A percentile compares a stretch with the other conserved stretches of the same genome.
Evolutionary conservation across 1,284 basidiomycete genomes (phyloP).

Genomic region (Meira miltonrushii): DNA sequence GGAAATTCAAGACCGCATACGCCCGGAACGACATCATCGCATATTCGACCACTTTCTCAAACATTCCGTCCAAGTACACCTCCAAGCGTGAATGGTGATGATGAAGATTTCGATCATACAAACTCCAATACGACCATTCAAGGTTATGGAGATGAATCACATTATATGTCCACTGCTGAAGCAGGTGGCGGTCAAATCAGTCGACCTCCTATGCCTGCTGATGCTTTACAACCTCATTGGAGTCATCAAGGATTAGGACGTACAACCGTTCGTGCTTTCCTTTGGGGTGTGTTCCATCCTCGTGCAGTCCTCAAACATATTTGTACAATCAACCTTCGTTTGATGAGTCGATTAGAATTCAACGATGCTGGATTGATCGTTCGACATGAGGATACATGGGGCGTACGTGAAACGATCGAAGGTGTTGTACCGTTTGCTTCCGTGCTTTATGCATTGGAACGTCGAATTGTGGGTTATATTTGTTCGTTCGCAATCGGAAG

Average conservation of each 20-base stretch:
- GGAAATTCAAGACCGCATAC: conserved; percentile 36
- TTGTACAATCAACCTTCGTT: conserved; percentile 45
- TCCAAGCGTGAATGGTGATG: conserved; percentile 40
- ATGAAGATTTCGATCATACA: conserved; percentile 18
- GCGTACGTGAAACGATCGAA: conserved; percentile 48
- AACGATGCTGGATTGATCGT: conserved; percentile 51
- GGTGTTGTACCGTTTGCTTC: conserved; percentile 47
- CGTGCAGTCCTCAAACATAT: conserved; percentile 34
- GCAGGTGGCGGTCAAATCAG: conserved; percentile 23
- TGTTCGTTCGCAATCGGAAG: conserved; percentile 41
- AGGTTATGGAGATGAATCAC: conserved; percentile 13
- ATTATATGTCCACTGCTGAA: conserved; percentile 25
- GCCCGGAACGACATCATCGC: conserved; percentile 20
- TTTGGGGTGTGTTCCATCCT: conserved; percentile 43
- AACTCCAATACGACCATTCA: too few species aligned
- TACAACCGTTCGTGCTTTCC: conserved; percentile 29
- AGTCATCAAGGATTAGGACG: conserved; percentile 39
- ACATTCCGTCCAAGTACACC: conserved; percentile 19
- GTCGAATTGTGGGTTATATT: conserved; percentile 40
- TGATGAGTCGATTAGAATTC: conserved; percentile 51
- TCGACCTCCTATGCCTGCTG: conserved; percentile 37
- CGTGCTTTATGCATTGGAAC: conserved; percentile 40
- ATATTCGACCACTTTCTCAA: conserved; percentile 27
- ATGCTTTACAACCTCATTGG: conserved; percentile 46
- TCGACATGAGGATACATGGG: conserved; percentile 51